phyloP scores from a whole-genome alignment of 164 flowering plant species.

The Vitis rupestris region DNA sequence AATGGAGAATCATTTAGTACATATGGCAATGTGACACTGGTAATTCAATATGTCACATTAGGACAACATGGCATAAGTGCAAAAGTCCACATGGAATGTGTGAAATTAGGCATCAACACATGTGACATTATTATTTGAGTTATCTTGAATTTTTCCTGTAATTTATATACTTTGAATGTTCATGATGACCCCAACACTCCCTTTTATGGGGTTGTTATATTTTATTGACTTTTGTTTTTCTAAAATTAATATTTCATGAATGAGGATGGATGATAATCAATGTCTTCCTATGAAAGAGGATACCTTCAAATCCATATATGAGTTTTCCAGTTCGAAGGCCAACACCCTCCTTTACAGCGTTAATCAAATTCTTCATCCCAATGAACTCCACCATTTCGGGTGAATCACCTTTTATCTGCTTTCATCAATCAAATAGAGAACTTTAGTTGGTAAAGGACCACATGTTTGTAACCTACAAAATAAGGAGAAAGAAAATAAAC shows the following conservation, averaged over 20 bases:
- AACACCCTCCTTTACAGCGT: conserved; percentile 68
- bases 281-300: neutral
- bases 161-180: too few relatives aligned
- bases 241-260: neutral
- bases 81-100: too few relatives aligned
- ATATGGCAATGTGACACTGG: too few relatives aligned
- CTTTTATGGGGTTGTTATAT: neutral
- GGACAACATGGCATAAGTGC: too few relatives aligned
- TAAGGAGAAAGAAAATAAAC: neutral
- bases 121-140: too few relatives aligned
- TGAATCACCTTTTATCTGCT: conserved; percentile 92
- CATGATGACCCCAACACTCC: too few relatives aligned
- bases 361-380: conserved; percentile 82
- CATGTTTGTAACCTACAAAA: neutral
- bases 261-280: neutral
- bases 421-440: conserved; percentile 19
- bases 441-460: neutral
- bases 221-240: neutral
- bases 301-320: conserved; percentile 89
- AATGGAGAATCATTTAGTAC: too few relatives aligned
- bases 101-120: too few relatives aligned
- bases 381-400: conserved; percentile 93
- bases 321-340: conserved; percentile 75
- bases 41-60: too few relatives aligned
- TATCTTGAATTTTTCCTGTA: too few relatives aligned